Percentiles rank a stretch among this genome's conserved stretches.
Conservation (phyloP, 306 rosid species). For the Erythrophleum fordii region DNA sequence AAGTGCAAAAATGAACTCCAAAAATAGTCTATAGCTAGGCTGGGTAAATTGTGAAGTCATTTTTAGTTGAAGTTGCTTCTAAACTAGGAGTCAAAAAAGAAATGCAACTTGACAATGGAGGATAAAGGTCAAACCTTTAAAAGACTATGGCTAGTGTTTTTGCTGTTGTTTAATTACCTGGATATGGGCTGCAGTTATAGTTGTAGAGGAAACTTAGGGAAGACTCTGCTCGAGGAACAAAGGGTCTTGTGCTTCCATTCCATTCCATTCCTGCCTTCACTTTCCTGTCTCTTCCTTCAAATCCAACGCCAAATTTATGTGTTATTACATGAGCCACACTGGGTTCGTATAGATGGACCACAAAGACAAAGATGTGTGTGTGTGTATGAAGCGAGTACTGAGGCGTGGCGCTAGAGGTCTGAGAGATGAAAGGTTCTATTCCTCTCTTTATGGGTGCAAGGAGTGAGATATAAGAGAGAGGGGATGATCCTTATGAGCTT, state of each 20-base stretch:
- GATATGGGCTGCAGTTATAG: constrained; percentile 61
- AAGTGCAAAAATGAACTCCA: constrained; percentile 15
- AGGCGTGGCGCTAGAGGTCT: constrained; percentile 52
- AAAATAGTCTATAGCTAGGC: not conserved
- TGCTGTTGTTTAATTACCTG: constrained; percentile 53
- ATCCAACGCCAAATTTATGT: constrained; percentile 38
- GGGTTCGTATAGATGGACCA: constrained; percentile 55
- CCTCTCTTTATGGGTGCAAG: constrained; percentile 39
- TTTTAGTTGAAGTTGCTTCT: not conserved
- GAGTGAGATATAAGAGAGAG: constrained; percentile 29
- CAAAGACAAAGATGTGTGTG: constrained; percentile 38
- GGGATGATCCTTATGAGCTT: constrained; percentile 40
- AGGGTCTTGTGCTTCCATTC: constrained; percentile 68
- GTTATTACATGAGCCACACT: constrained; percentile 50
- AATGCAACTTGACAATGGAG: constrained; percentile 25
- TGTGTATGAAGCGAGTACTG: not conserved
- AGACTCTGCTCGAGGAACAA: constrained; percentile 66
- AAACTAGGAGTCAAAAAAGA: not conserved
- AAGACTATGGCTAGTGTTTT: constrained; percentile 1
- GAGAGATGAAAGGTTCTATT: constrained; percentile 42
- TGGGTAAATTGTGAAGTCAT: not conserved
- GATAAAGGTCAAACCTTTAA: not conserved
- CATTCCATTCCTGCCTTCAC: constrained; percentile 70
- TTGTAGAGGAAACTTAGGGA: constrained; percentile 79
- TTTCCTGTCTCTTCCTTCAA: constrained; percentile 40